Evolutionary conservation across 768 basidiomycete genomes (phyloP), one percentile per base, ranked within the genome.

Genomic region (Calocybe cyanea): DNA sequence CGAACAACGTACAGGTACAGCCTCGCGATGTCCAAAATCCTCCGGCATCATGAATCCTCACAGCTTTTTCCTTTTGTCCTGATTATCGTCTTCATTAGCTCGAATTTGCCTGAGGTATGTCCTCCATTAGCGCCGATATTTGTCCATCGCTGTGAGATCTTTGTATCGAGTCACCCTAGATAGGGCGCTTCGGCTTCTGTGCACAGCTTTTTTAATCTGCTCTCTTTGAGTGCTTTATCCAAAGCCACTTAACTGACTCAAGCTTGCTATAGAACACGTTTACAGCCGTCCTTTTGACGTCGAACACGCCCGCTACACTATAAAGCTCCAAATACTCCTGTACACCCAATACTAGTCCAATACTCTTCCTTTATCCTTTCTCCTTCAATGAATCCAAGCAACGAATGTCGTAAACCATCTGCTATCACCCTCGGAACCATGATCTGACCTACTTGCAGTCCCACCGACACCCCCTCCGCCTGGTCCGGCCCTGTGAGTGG

Each of bases 381-480:
- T 30, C 11, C 19, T 40, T 43, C 35, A 14, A 53, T 53, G 52
- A 41, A 49, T 13, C 41, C 52, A 9, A 33, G 30, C 33, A 45
- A 53, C 36, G 38, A 41, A 38, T 49, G 52, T 53, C 37, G 38
- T 48, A 32, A 20, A 31, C 43, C 30, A 19, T 38, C 14, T 8
- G 5, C 14, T 14, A 34, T 25, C 25, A 11, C 13, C 24, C 11
- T 8, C 19, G 21, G 18, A 23, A 6, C 46, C 35, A 7, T 38
- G 30, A 43, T 39, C 38, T 47, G 23, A 47, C 44, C 30, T 4
- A n/a, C 9, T 7, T 3, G 9, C 23, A 53, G 52, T 35, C 42
- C 52, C 52, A 28, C 39, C 48, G 21, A 53, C 52, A 25, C 52
- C 52, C 20, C 43, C 38, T 38, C 43, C 52, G 32, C 42, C 48